Conservation (phyloP, 306 rosid genomes). For the Prunus armeniaca region DNA sequence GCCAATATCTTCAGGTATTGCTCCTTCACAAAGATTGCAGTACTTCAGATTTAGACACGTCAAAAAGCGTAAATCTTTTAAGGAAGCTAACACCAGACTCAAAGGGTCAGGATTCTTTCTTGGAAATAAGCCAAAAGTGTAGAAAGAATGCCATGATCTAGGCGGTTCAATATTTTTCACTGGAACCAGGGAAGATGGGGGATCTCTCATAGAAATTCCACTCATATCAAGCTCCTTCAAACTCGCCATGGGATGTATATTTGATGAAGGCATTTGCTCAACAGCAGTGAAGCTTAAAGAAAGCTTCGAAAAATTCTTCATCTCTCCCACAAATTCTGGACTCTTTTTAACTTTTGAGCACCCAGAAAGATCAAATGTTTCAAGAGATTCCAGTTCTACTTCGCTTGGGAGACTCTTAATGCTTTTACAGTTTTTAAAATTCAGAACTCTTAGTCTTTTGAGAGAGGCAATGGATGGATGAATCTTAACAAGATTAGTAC, state of each 20-base stretch:
- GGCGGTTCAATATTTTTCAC: too few species aligned
- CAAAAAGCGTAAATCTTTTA: too few species aligned
- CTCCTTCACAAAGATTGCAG: too few species aligned
- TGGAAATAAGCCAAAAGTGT: too few species aligned
- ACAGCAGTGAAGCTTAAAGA: not conserved
- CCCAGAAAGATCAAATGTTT: not conserved
- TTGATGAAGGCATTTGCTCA: slow-evolving; percentile 6
- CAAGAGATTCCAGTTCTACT: not conserved
- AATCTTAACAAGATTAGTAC: slow-evolving; percentile 7
- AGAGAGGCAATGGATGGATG: slow-evolving; percentile 8
- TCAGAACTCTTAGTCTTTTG: not conserved
- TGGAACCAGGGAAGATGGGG: too few species aligned
- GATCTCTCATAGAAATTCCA: too few species aligned
- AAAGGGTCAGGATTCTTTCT: too few species aligned
- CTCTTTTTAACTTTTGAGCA: slow-evolving; percentile 10
- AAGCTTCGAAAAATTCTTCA: not conserved
- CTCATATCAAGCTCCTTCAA: slow-evolving; percentile 4
- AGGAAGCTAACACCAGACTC: too few species aligned
- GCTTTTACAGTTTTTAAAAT: not conserved
- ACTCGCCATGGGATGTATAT: not conserved
- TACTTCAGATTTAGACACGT: too few species aligned
- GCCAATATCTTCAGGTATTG: too few species aligned
- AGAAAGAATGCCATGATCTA: too few species aligned
- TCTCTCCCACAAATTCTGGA: slow-evolving; percentile 13
- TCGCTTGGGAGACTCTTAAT: not conserved